Conservation (phyloP, 148 eudicot genomes). For the Camellia sinensis region DNA sequence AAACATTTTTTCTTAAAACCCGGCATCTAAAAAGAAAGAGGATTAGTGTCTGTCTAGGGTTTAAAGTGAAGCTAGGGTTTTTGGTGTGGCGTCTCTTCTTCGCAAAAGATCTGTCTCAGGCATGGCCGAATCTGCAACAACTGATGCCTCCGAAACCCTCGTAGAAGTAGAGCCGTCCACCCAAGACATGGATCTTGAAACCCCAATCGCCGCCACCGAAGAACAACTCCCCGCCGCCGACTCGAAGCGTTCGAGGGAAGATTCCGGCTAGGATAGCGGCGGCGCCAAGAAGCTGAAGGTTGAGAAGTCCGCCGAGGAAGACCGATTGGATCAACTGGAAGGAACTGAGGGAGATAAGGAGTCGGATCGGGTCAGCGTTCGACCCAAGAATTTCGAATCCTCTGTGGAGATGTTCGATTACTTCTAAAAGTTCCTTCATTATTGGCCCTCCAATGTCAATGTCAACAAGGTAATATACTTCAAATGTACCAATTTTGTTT, state of each 20-base stretch:
- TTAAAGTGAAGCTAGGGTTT: too few species aligned
- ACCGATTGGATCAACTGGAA: conserved; percentile 37
- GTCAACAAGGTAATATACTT: conserved; percentile 58
- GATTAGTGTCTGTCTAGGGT: too few species aligned
- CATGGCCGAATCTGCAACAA: conserved; percentile 31
- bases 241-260: conserved; percentile 59
- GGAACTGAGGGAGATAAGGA: conserved; percentile 14
- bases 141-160: conserved; percentile 23
- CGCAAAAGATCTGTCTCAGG: too few species aligned
- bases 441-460: conserved; percentile 58
- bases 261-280: conserved; percentile 26
- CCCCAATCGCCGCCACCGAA: conserved; percentile 14
- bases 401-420: conserved; percentile 77
- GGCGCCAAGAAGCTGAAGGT: conserved; percentile 53
- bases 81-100: too few species aligned
- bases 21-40: too few species aligned
- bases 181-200: conserved; percentile 52
- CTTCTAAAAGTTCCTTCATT: conserved; percentile 62
- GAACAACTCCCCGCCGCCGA: background rate
- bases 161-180: conserved; percentile 20
- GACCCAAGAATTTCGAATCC: conserved; percentile 57
- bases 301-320: conserved; percentile 66
- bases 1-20: too few species aligned
- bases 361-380: conserved; percentile 42
- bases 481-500: background rate